Evolutionary conservation across 2,329 filamentous ascomycete genomes (phyloP), one percentile per base, ranked within the genome.

Genomic region (Thermochaetoides dissita): DNA sequence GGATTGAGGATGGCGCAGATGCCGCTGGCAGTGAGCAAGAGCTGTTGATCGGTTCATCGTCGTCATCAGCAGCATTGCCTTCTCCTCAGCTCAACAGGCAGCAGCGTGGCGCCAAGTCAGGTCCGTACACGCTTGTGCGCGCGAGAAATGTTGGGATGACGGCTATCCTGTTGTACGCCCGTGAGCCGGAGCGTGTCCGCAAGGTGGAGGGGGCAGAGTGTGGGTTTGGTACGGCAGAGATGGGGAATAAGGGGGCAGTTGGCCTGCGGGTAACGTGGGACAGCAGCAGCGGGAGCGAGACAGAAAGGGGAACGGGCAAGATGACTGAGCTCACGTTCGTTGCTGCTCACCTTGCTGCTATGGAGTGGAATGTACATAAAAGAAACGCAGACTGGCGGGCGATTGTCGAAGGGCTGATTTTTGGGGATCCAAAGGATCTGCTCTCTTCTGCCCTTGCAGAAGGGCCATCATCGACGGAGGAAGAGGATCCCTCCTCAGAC

Each of bases 241-340:
- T 94, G 81, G 91, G 87, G 10, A 95, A 95, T 61, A 98, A 98
- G 63, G 91, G 89, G 30, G 89, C 87, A 3, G 82, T 94, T 1
- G 91, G 82, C 0, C 69, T 89, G 46, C 72, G 87, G 31, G 62
- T 91, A 36, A 69, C 76, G 10, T 81, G 84, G 53, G 59, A 10
- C 52, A 52, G 5, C 63, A 65, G 34, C 59, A 57, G 17, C 58
- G 43, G 55, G 50, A 37, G 53, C 49, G 30, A 24, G 17, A 24
- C 17, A 24, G 17, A 24, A 24, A 24, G 17, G 17, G 51, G 48
- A 8, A 53, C 52, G 12, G 53, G 51, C 42, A 55, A 49, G 38
- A 65, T 65, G 5, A 72, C 81, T 28, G 75, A 84, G 53, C 60
- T 95, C 42, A 94, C 86, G 0, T 91, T 96, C 58, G 79, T 94